Percentiles rank a stretch among this genome's conserved stretches.
Evolutionary conservation across 2,329 filamentous ascomycete species (phyloP).

Genomic region (Microdochium paspali): DNA sequence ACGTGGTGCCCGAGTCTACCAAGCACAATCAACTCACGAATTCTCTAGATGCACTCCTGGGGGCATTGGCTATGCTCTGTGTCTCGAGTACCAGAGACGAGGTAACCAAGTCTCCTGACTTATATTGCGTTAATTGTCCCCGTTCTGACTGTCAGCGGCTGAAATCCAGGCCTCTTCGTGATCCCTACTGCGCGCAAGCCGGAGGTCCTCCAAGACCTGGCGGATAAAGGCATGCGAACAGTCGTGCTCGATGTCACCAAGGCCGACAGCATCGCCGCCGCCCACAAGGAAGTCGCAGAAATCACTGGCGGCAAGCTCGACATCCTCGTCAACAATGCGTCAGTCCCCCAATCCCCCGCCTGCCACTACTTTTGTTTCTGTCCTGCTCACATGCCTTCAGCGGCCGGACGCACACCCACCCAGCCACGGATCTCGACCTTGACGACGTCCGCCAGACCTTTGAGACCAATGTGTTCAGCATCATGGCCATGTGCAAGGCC

Average conservation of each 20-base stretch:
- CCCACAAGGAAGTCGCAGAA: slow-evolving; percentile 33
- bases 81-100: slow-evolving; percentile 40
- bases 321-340: slow-evolving; percentile 53
- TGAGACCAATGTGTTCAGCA: slow-evolving; percentile 47
- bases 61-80: slow-evolving; percentile 46
- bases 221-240: slow-evolving; percentile 35
- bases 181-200: slow-evolving; percentile 46
- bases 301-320: slow-evolving; percentile 45
- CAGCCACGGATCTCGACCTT: slow-evolving; percentile 40
- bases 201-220: slow-evolving; percentile 35
- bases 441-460: slow-evolving; percentile 43
- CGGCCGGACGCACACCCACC: slow-evolving; percentile 40
- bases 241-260: slow-evolving; percentile 45
- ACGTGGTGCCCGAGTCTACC: not conserved
- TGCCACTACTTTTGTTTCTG: not conserved
- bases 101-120: slow-evolving; percentile 28
- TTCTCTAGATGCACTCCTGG: slow-evolving; percentile 42
- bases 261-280: slow-evolving; percentile 36
- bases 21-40: not conserved
- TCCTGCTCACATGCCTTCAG: slow-evolving; percentile 22
- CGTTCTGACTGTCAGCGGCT: not conserved
- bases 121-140: not conserved
- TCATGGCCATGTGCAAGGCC: slow-evolving; percentile 44
- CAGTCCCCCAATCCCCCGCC: slow-evolving; percentile 7
- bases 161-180: slow-evolving; percentile 35